These are phyloP conservation scores for Monosporascus ibericus DNA, from an alignment of 2,329 filamentous ascomycete genomes.

Conservation along the genomic window DNA sequence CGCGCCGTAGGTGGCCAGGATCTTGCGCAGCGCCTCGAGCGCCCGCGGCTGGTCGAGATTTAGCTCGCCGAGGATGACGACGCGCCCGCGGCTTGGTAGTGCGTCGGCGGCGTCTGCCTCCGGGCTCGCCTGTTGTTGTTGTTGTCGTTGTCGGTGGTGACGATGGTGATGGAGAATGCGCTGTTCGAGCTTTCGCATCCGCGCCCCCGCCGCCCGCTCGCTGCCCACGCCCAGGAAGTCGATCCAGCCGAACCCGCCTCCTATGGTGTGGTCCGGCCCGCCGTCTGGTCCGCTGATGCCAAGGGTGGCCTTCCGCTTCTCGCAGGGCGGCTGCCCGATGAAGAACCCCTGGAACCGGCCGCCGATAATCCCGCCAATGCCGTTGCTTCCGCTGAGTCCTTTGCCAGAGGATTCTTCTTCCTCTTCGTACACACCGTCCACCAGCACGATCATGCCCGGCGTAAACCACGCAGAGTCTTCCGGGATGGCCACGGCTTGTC, in stretches of 20 bases:
- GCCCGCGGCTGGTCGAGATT: constrained; percentile 81
- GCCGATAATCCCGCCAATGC: constrained; percentile 86
- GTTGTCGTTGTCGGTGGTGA: constrained; percentile 14
- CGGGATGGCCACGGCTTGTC: constrained; percentile 74
- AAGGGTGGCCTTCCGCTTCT: constrained; percentile 73
- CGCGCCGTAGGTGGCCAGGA: constrained; percentile 67
- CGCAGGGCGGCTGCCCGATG: constrained; percentile 85
- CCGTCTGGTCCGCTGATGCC: constrained; percentile 59
- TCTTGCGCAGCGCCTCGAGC: constrained; percentile 71
- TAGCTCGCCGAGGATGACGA: constrained; percentile 79
- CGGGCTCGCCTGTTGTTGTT: constrained; percentile 22
- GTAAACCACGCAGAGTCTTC: constrained; percentile 87
- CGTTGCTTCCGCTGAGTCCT: constrained; percentile 68
- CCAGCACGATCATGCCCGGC: constrained; percentile 90
- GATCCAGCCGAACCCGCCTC: constrained; percentile 90
- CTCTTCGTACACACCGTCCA: constrained; percentile 96
- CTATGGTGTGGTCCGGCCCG: constrained; percentile 56
- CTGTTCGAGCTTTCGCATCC: constrained; percentile 76
- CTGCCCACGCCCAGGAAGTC: constrained; percentile 91
- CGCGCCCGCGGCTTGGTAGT: constrained; percentile 38
- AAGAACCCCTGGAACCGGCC: constrained; percentile 88
- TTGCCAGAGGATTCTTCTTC: constrained; percentile 68
- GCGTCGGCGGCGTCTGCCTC: constrained; percentile 21
- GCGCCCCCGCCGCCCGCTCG: constrained; percentile 72
- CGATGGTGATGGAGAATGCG: constrained; percentile 47